Percentiles rank a stretch among this genome's conserved stretches.
Evolutionary conservation across 1,139 yeast species (phyloP).

Genomic region (Candida freyschussii): DNA sequence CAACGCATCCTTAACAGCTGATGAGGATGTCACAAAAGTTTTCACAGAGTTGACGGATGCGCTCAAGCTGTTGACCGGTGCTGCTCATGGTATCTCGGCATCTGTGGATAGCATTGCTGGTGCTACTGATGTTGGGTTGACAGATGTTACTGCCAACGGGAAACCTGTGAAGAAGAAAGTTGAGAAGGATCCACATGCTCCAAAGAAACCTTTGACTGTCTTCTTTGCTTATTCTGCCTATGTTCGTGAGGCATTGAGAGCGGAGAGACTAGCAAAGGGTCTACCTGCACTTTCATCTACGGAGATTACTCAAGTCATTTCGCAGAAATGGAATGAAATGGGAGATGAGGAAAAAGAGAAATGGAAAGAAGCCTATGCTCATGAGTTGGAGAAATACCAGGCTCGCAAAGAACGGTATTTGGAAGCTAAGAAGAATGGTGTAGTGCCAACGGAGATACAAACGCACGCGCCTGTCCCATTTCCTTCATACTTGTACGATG

Average conservation of each 20-base stretch:
- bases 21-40: constrained; percentile 33
- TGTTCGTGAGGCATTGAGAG: constrained; percentile 57
- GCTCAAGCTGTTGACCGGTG: constrained; percentile 27
- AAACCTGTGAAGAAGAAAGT: constrained; percentile 39
- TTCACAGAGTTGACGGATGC: constrained; percentile 36
- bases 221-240: constrained; percentile 74
- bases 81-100: constrained; percentile 18
- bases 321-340: constrained; percentile 72
- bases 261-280: constrained; percentile 57
- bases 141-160: constrained; percentile 6
- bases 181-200: constrained; percentile 53
- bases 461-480: constrained; percentile 35
- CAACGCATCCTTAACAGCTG: constrained; percentile 41
- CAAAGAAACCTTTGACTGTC: constrained; percentile 62
- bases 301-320: constrained; percentile 74
- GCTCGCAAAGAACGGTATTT: constrained; percentile 60
- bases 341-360: constrained; percentile 61
- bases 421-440: constrained; percentile 44
- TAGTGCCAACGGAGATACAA: constrained; percentile 26
- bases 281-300: constrained; percentile 62
- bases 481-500: constrained; percentile 27
- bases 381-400: constrained; percentile 60
- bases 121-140: constrained; percentile 7
- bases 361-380: constrained; percentile 72
- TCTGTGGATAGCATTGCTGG: constrained; percentile 19